A percentile compares a stretch with the other conserved stretches of the same genome.
phyloP scores from a whole-genome alignment of 768 basidiomycete genomes.

The Pulveroboletus sp. region DNA sequence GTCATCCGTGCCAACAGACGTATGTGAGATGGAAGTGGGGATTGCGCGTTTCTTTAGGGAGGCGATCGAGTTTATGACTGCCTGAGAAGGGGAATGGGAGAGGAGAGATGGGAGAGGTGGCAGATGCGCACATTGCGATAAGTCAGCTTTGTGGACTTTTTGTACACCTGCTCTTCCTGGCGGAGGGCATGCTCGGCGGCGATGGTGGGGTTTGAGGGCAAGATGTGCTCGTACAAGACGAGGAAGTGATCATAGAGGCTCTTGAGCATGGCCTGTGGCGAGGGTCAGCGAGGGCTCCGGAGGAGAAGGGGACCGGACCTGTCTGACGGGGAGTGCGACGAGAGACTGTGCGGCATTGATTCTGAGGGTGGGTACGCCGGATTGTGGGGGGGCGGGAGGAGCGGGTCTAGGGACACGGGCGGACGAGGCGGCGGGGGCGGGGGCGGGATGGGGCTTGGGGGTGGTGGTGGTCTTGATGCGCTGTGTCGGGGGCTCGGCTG shows the following conservation, averaged over 20 bases:
- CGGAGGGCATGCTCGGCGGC: conserved; percentile 76
- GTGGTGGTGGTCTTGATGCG: conserved; percentile 52
- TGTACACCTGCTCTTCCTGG: conserved; percentile 81
- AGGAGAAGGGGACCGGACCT: conserved; percentile 41
- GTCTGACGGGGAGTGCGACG: conserved; percentile 71
- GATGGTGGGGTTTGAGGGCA: conserved; percentile 52
- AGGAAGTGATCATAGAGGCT: conserved; percentile 70
- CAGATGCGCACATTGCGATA: conserved; percentile 70
- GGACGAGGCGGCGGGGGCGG: conserved; percentile 36
- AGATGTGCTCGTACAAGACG: conserved; percentile 60
- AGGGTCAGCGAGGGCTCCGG: neutral
- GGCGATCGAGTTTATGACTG: conserved; percentile 50
- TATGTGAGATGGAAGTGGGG: conserved; percentile 59
- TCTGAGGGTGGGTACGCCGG: conserved; percentile 63
- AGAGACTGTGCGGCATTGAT: conserved; percentile 67
- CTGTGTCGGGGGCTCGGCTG: conserved; percentile 58
- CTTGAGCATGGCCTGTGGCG: conserved; percentile 67
- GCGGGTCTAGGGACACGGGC: conserved; percentile 9
- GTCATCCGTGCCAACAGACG: conserved; percentile 75
- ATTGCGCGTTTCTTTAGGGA: conserved; percentile 48
- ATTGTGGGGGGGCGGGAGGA: conserved; percentile 31
- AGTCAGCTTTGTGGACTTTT: conserved; percentile 68
- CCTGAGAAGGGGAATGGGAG: conserved; percentile 32
- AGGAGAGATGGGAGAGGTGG: neutral
- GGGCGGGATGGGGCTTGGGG: conserved; percentile 42